Conservation (phyloP, 1,139 yeast species). For the Protomyces arabidopsidicola region DNA sequence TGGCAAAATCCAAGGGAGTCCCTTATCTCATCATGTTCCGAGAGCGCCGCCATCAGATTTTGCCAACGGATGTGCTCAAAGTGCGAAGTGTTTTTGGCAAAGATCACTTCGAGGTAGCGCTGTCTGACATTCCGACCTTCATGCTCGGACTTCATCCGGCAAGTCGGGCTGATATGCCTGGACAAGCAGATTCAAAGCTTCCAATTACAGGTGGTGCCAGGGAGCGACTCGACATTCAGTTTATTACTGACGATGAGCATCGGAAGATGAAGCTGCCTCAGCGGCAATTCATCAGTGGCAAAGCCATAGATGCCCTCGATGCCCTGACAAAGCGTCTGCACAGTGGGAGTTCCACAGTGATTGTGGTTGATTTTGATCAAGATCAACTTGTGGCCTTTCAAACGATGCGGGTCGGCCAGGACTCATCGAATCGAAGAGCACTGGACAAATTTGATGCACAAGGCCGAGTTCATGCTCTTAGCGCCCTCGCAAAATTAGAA, state of each 20-base stretch:
- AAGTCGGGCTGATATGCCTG: neutral
- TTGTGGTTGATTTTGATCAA: slow-evolving; percentile 71
- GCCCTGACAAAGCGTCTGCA: slow-evolving; percentile 53
- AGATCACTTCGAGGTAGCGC: neutral
- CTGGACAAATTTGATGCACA: neutral
- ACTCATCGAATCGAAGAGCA: slow-evolving; percentile 60
- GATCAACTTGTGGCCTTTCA: slow-evolving; percentile 79
- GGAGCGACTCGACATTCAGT: slow-evolving; percentile 30
- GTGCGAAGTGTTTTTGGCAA: neutral
- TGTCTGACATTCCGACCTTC: neutral
- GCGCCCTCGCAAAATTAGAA: neutral
- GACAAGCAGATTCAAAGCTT: neutral
- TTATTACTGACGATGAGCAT: slow-evolving; percentile 49
- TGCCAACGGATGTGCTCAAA: neutral
- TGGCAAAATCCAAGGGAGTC: neutral
- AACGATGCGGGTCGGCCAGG: slow-evolving; percentile 68
- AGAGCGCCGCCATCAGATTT: neutral
- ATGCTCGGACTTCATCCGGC: neutral
- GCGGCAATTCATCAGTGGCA: slow-evolving; percentile 76
- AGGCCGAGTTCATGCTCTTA: neutral
- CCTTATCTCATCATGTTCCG: neutral
- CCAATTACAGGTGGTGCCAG: neutral
- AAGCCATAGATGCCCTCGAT: slow-evolving; percentile 59
- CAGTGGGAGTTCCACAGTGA: slow-evolving; percentile 54
- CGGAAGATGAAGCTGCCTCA: slow-evolving; percentile 55